Evolutionary conservation across 192 early-diverging fungal species (phyloP).

Genomic region (Rhizophagus sp.): DNA sequence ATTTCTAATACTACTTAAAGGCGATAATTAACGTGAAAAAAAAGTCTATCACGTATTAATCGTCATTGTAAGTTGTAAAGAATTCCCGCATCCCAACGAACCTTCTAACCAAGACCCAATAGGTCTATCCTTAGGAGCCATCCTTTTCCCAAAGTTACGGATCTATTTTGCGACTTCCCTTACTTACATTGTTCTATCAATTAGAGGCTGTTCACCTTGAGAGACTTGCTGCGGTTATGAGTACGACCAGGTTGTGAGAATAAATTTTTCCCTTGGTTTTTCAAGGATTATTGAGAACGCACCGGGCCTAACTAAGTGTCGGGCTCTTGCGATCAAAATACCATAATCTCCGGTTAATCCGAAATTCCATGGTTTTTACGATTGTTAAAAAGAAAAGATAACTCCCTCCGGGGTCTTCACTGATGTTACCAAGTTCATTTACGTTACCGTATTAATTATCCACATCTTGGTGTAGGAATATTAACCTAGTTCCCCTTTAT

Average conservation of each 20-base stretch:
- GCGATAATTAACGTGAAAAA: too few relatives aligned
- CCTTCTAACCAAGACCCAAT: slow-evolving; percentile 37
- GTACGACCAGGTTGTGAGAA: slow-evolving; percentile 20
- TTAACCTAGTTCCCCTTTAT: slow-evolving; percentile 80
- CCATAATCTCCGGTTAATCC: slow-evolving; percentile 59
- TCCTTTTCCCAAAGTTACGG: slow-evolving; percentile 78
- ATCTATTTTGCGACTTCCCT: slow-evolving; percentile 60
- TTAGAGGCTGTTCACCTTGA: slow-evolving; percentile 78
- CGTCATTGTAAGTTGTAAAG: too few relatives aligned
- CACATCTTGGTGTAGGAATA: slow-evolving; percentile 73
- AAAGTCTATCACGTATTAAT: too few relatives aligned
- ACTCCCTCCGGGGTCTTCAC: slow-evolving; percentile 63
- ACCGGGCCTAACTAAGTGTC: slow-evolving; percentile 33
- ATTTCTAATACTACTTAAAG: too few relatives aligned
- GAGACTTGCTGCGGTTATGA: slow-evolving; percentile 78
- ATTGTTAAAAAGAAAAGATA: slow-evolving; percentile 49
- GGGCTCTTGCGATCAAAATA: background rate
- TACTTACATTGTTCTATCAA: slow-evolving; percentile 85
- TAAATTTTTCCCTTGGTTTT: slow-evolving; percentile 71
- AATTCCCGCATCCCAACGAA: too few relatives aligned
- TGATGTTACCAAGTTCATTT: slow-evolving; percentile 72
- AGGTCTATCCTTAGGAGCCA: slow-evolving; percentile 77
- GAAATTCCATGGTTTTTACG: slow-evolving; percentile 53
- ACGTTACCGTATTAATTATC: slow-evolving; percentile 63
- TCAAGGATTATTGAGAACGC: slow-evolving; percentile 66